Evolutionary conservation across 2,329 filamentous ascomycete genomes (phyloP).

Genomic region (Paraphoma chrysanthemicola): DNA sequence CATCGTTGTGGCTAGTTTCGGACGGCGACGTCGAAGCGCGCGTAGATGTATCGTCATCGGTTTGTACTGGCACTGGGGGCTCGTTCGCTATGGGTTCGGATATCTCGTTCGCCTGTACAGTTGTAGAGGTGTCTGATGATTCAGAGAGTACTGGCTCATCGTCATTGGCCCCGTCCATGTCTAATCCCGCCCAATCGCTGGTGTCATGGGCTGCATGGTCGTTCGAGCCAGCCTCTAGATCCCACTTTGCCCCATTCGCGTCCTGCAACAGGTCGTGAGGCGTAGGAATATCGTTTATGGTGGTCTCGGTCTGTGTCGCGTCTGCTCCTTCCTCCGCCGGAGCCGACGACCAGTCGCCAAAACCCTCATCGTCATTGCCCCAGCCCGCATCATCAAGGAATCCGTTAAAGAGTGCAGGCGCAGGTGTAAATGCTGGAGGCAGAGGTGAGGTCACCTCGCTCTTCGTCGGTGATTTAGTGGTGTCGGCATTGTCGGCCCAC

Average conservation of each 20-base stretch:
- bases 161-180: constrained; percentile 9
- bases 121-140: constrained; percentile 41
- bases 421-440: constrained; percentile 17
- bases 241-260: constrained; percentile 10
- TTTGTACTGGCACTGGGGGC: constrained; percentile 9
- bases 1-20: constrained; percentile 42
- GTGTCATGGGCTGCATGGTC: not conserved
- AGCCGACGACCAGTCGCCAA: constrained; percentile 36
- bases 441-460: constrained; percentile 28
- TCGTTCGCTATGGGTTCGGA: constrained; percentile 6
- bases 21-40: constrained; percentile 45
- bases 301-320: constrained; percentile 3
- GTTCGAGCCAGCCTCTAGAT: not conserved
- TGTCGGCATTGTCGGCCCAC: constrained; percentile 46
- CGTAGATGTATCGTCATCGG: constrained; percentile 42
- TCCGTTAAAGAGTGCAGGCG: constrained; percentile 31
- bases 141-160: constrained; percentile 32
- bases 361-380: constrained; percentile 40
- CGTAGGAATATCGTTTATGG: not conserved
- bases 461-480: constrained; percentile 28
- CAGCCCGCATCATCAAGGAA: constrained; percentile 48
- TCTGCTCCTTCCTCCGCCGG: constrained; percentile 8
- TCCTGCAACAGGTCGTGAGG: not conserved
- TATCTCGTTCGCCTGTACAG: constrained; percentile 30
- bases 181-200: constrained; percentile 18